Evolutionary conservation across 2,329 filamentous ascomycete species (phyloP).

Genomic region (Ceratocystis cubensis): DNA sequence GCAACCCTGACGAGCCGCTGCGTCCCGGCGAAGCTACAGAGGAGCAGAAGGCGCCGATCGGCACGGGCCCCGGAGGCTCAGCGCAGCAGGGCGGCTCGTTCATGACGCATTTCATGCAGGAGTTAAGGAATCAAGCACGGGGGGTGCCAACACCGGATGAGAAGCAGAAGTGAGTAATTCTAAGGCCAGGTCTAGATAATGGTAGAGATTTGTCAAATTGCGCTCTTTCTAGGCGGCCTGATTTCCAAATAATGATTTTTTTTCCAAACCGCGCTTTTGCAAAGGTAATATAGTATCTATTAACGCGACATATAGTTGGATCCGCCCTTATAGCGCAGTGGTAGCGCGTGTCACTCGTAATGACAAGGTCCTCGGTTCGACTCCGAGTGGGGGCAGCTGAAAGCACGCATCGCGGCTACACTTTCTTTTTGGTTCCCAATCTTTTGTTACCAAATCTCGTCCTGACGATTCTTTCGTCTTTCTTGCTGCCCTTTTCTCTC

Average conservation of each 20-base stretch:
- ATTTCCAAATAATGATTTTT: too few relatives aligned
- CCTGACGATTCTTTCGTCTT: background rate
- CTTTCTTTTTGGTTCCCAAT: background rate
- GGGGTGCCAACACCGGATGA: slow-evolving; percentile 8
- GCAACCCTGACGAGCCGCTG: slow-evolving; percentile 39
- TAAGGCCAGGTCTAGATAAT: too few relatives aligned
- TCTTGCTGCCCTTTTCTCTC: too few relatives aligned
- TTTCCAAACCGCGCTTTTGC: too few relatives aligned
- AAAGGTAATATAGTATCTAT: too few relatives aligned
- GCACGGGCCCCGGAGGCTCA: slow-evolving; percentile 38
- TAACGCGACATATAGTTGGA: background rate
- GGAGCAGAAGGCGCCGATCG: slow-evolving; percentile 22
- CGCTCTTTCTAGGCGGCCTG: too few relatives aligned
- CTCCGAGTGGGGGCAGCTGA: slow-evolving; percentile 27
- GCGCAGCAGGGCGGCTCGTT: slow-evolving; percentile 28
- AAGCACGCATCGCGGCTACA: fast-evolving
- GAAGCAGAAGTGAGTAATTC: background rate
- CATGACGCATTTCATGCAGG: slow-evolving; percentile 37
- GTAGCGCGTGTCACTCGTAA: slow-evolving; percentile 31
- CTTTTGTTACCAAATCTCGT: background rate
- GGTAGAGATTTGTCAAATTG: background rate
- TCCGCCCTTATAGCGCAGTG: slow-evolving; percentile 28
- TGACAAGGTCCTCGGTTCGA: slow-evolving; percentile 30
- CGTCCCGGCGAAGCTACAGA: slow-evolving; percentile 41
- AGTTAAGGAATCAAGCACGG: slow-evolving; percentile 37